Evolutionary conservation across 2,329 filamentous ascomycete genomes (phyloP).

Genomic region (Calcarisporium arbuscula): DNA sequence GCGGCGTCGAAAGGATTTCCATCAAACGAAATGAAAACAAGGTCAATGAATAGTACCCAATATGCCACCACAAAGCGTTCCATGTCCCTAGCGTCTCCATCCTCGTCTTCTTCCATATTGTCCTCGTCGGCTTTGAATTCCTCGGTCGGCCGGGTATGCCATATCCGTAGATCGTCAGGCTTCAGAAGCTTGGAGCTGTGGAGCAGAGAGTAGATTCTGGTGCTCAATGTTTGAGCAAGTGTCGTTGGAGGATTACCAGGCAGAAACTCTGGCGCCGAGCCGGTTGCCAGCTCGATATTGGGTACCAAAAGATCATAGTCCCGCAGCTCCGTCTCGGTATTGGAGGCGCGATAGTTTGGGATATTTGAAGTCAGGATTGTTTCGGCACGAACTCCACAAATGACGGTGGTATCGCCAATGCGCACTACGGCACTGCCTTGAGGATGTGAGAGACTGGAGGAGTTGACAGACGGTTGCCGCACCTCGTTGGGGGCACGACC

Average conservation of each 20-base stretch:
- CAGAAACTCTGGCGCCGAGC: constrained; percentile 77
- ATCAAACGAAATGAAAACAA: constrained; percentile 90
- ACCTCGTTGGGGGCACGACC: constrained; percentile 66
- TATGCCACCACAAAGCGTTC: constrained; percentile 65
- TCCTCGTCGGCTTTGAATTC: constrained; percentile 40
- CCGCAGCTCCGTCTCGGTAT: constrained; percentile 41
- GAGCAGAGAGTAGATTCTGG: constrained; percentile 69
- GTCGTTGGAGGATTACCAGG: constrained; percentile 76
- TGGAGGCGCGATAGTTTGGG: constrained; percentile 51
- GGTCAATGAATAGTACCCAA: constrained; percentile 91
- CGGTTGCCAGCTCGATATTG: constrained; percentile 88
- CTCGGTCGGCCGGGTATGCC: constrained; percentile 48
- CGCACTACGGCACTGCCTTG: constrained; percentile 87
- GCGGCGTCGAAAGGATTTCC: constrained; percentile 89
- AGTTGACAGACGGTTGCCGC: constrained; percentile 70
- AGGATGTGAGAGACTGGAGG: constrained; percentile 78
- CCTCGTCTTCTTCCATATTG: constrained; percentile 30
- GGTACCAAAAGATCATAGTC: constrained; percentile 76
- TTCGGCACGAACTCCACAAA: constrained; percentile 86
- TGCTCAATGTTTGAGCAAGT: constrained; percentile 78
- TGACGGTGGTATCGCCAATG: constrained; percentile 84
- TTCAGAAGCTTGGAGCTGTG: constrained; percentile 64
- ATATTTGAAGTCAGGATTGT: constrained; percentile 71
- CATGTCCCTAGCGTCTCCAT: constrained; percentile 22
- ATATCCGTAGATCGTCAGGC: constrained; percentile 66